Conservation (phyloP, 163 green algal genomes). For the Scenedesmus sp. region DNA sequence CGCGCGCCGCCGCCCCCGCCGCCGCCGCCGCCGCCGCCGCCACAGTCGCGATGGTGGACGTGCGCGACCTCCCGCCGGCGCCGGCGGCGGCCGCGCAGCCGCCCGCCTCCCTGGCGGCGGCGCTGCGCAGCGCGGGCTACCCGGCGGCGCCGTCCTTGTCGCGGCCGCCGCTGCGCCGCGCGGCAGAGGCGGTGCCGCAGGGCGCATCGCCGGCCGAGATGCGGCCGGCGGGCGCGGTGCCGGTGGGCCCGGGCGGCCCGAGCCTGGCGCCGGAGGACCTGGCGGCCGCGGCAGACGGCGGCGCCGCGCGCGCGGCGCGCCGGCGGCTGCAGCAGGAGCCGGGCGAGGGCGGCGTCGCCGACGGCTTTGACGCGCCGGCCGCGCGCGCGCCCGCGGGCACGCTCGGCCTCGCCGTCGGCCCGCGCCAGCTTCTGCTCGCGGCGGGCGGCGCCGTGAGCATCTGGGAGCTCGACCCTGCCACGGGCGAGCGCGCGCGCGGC, state of each 20-base stretch:
- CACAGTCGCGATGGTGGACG: slow-evolving; percentile 25
- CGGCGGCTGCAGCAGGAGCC: slow-evolving; percentile 11
- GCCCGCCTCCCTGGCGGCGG: neutral
- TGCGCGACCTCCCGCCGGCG: slow-evolving; percentile 6
- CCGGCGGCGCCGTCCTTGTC: slow-evolving; percentile 7
- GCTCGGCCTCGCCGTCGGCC: slow-evolving; percentile 14
- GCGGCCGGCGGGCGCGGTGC: too few species aligned
- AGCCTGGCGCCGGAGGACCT: neutral
- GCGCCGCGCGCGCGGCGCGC: too few species aligned
- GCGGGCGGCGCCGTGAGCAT: slow-evolving; percentile 20
- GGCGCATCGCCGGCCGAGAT: neutral
- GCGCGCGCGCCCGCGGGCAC: slow-evolving; percentile 6
- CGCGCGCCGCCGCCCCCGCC: too few species aligned
- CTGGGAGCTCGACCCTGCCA: slow-evolving; percentile 9
- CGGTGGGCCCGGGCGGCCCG: too few species aligned
- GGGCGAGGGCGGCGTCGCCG: neutral
- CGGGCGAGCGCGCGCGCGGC: neutral
- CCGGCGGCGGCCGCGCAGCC: neutral
- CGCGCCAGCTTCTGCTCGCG: slow-evolving; percentile 25
- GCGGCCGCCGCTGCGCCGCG: neutral
- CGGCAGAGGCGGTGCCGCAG: neutral
- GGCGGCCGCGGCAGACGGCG: slow-evolving; percentile 5
- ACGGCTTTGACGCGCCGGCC: slow-evolving; percentile 6
- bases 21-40: too few species aligned
- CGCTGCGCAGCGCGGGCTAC: slow-evolving; percentile 26